Conservation (phyloP, 257 asterid genomes). For the Ocimum tenuiflorum region DNA sequence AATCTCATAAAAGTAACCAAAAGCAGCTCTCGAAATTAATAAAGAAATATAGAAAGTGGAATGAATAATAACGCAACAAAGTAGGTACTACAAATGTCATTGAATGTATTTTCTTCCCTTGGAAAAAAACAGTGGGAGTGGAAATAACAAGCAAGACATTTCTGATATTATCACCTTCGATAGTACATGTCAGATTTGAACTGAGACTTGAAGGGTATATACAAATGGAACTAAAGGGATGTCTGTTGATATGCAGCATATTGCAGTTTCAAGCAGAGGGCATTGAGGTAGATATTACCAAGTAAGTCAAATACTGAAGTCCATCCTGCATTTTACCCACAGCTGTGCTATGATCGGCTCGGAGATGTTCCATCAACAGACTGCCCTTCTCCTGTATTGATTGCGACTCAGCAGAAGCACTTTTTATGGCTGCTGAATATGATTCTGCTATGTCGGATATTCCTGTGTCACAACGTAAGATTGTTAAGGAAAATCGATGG, state of each 20-base stretch:
- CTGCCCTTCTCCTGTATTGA: constrained; percentile 60
- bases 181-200: background rate
- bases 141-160: too few species aligned
- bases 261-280: constrained; percentile 42
- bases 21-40: too few species aligned
- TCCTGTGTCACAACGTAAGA: constrained; percentile 40
- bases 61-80: background rate
- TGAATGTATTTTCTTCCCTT: constrained; percentile 31
- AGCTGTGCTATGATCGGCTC: constrained; percentile 58
- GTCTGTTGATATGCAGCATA: background rate
- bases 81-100: background rate
- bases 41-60: background rate
- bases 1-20: too few species aligned
- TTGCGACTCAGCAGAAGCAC: constrained; percentile 31
- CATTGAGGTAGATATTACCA: constrained; percentile 68
- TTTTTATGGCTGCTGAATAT: constrained; percentile 56
- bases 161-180: background rate
- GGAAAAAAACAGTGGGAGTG: constrained; percentile 39
- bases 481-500: too few species aligned
- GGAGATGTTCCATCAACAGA: constrained; percentile 51
- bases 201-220: constrained; percentile 30
- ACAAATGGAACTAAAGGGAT: constrained; percentile 22
- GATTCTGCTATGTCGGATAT: constrained; percentile 87
- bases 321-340: constrained; percentile 79
- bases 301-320: constrained; percentile 56